Evolutionary conservation across 331 rosid genomes (phyloP).

Genomic region (Pyracantha coccinea): DNA sequence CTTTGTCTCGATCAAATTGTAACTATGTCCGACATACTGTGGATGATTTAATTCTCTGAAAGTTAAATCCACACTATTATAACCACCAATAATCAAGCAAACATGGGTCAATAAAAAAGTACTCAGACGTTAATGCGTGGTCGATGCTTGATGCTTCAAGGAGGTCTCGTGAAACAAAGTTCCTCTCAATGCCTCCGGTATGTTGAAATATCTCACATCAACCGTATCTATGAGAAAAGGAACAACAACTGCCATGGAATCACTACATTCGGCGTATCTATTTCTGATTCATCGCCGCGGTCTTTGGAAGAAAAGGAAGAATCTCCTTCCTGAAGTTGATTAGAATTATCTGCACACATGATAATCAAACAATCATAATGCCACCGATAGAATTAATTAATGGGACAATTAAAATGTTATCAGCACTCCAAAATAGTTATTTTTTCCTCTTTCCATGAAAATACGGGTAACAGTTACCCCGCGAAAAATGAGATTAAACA

Average conservation of each 20-base stretch:
- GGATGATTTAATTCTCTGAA: too few species aligned
- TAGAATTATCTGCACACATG: slow-evolving; percentile 48
- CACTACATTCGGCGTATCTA: slow-evolving; percentile 38
- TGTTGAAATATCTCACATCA: too few species aligned
- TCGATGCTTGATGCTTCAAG: too few species aligned
- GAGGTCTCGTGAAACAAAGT: too few species aligned
- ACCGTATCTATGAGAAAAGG: too few species aligned
- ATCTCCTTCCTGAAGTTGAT: slow-evolving; percentile 81
- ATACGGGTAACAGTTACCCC: neutral
- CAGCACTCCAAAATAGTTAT: neutral
- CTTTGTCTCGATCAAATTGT: slow-evolving; percentile 58
- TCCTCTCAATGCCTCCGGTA: too few species aligned
- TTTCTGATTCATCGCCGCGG: neutral
- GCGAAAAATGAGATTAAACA: neutral
- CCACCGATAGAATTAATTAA: neutral
- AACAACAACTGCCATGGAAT: slow-evolving; percentile 67
- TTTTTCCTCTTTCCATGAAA: neutral
- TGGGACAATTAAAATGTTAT: neutral
- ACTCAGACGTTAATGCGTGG: too few species aligned
- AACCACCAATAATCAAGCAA: too few species aligned
- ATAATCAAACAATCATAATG: neutral
- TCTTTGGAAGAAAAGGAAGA: slow-evolving; percentile 60
- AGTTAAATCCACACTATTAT: too few species aligned
- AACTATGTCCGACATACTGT: neutral
- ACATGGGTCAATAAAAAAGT: too few species aligned